Evolutionary conservation across 306 rosid species (phyloP), one percentile per base, ranked within the genome.

Genomic region (Inga leiocalycina): DNA sequence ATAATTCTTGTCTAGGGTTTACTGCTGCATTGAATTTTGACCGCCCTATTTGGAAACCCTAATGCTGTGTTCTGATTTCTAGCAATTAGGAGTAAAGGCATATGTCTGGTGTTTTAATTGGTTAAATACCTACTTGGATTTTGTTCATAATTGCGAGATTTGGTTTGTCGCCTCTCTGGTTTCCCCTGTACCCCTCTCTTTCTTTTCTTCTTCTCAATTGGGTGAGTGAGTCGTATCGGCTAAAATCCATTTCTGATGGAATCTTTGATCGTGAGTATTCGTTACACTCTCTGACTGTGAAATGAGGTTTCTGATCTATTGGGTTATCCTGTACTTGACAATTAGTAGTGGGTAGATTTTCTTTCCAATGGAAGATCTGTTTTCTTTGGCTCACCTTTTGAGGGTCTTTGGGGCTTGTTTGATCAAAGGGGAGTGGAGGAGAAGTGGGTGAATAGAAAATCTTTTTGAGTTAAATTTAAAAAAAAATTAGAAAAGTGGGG

Each of bases 71-170:
- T 79, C 57, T 79, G 27, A 79, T 30, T 45, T 49, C 57, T 35
- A 69, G 54, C 27, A 34, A 72, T 19, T 35, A 69, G 30, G 17
- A 12, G 82, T 11, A 22, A 51, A 8, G 44, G 66, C 48, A 13
- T 0, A 2, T 51, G 11, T 54, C 30, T 80, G 11, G 12, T 54
- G 30, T 39, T 45, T 68, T 78, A 48, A 67, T 67, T 67, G 13
- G 44, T 80, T 24, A 10, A 39, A 37, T 54, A 51, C 57, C 75
- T 48, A 54, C 56, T 69, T 24, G 30, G 70, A 54, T 80, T 80
- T 70, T 30, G 14, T 41, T 80, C 70, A 41, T 39, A 16, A 71
- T 41, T 80, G 44, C 34, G 19, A 39, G 77, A 70, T 70, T 27
- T 70, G 67, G 43, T 61, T 22, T 35, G 16, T 16, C 41, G 35